phyloP scores from a whole-genome alignment of 192 early-diverging fungal genomes.

The Coemansia aciculifera region DNA sequence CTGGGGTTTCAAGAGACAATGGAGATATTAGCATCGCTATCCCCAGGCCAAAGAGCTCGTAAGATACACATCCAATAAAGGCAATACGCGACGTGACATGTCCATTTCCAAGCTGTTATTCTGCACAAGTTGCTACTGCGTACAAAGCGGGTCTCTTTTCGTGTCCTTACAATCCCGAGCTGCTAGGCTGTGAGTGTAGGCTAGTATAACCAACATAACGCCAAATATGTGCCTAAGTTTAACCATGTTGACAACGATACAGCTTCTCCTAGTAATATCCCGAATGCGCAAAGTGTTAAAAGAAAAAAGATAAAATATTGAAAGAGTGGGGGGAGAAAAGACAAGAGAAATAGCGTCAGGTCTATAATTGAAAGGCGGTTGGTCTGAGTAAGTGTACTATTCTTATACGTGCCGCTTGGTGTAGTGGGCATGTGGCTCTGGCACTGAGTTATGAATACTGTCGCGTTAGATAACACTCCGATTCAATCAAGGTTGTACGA shows the following conservation, averaged over 20 bases:
- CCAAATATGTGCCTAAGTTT: not conserved
- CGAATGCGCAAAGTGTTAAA: not conserved
- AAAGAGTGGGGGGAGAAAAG: not conserved
- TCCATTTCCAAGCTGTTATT: not conserved
- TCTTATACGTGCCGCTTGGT: not conserved
- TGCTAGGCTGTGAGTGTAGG: constrained; percentile 5
- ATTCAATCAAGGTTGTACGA: not conserved
- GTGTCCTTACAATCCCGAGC: constrained; percentile 48
- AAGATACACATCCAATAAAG: too few relatives aligned
- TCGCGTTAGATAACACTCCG: not conserved
- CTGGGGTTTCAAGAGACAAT: not conserved
- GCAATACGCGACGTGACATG: not conserved
- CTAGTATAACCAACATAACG: constrained; percentile 5
- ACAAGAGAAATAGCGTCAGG: not conserved
- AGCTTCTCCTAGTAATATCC: not conserved
- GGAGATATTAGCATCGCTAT: not conserved
- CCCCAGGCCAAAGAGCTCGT: not conserved
- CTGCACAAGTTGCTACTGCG: constrained; percentile 3
- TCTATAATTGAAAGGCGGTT: not conserved
- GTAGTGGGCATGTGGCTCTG: not conserved
- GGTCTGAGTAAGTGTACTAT: not conserved
- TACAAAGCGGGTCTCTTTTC: constrained; percentile 49
- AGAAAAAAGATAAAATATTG: not conserved
- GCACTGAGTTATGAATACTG: not conserved
- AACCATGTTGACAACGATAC: constrained; percentile 6